Conservation (phyloP, 257 asterid species). For the Penstemon barbatus region DNA sequence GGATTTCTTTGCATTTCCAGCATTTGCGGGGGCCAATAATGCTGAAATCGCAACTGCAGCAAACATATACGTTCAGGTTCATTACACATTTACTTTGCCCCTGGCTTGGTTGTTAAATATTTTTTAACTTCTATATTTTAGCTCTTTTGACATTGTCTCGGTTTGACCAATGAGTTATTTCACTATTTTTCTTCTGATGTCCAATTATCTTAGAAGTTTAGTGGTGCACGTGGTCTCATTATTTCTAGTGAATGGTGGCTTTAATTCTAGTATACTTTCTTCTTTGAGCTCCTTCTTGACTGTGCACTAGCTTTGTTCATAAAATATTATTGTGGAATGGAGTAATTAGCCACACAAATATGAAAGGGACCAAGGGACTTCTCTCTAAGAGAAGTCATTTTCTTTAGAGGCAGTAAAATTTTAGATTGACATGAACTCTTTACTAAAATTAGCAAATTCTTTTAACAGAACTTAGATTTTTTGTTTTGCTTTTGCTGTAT, state of each 20-base stretch:
- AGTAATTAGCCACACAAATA: neutral
- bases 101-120: slow-evolving; percentile 14
- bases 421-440: too few species aligned
- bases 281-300: neutral
- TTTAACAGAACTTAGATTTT: neutral
- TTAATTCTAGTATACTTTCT: neutral
- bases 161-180: slow-evolving; percentile 10
- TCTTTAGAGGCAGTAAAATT: neutral
- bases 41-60: slow-evolving; percentile 74
- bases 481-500: neutral
- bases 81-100: slow-evolving; percentile 12
- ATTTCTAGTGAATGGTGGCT: neutral
- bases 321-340: neutral
- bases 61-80: slow-evolving; percentile 87
- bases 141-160: neutral
- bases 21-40: slow-evolving; percentile 81
- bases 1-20: slow-evolving; percentile 42
- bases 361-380: neutral
- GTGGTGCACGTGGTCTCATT: slow-evolving; percentile 4
- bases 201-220: slow-evolving; percentile 11
- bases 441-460: neutral
- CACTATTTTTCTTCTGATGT: slow-evolving; percentile 1
- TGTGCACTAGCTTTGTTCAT: neutral
- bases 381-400: neutral
- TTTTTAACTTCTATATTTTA: slow-evolving; percentile 9